phyloP scores from a whole-genome alignment of 345 rosid species.

The Passiflora organensis region DNA sequence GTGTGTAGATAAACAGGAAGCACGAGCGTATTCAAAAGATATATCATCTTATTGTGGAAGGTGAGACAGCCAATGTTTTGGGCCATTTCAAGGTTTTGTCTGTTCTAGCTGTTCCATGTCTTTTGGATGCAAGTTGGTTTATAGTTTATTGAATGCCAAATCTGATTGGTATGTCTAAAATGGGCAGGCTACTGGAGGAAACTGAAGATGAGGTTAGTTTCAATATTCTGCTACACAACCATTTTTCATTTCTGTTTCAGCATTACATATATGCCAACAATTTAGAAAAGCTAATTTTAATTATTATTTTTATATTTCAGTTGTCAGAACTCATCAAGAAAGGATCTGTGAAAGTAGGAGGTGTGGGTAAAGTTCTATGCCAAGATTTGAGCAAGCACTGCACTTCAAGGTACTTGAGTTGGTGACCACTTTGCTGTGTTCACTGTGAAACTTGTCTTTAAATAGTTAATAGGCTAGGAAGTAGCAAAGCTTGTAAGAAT shows the following conservation, averaged over 20 bases:
- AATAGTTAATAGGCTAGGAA: not conserved
- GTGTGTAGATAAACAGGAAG: conserved; percentile 77
- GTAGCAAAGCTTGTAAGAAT: conserved; percentile 5
- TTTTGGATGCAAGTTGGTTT: not conserved
- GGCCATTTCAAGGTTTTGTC: not conserved
- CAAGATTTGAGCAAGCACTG: conserved; percentile 78
- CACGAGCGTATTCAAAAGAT: conserved; percentile 75
- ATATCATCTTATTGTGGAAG: conserved; percentile 91
- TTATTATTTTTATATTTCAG: conserved; percentile 44
- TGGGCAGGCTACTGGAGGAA: conserved; percentile 74
- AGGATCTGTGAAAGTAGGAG: conserved; percentile 66
- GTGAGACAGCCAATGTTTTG: conserved; percentile 35
- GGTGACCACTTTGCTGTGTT: no score
- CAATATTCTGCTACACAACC: conserved; percentile 6
- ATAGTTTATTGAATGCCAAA: conserved; percentile 3
- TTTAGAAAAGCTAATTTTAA: conserved; percentile 2
- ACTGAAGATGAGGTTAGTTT: conserved; percentile 82
- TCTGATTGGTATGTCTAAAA: conserved; percentile 3
- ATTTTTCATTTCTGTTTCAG: conserved; percentile 1
- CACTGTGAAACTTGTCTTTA: not conserved
- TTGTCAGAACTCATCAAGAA: conserved; percentile 64
- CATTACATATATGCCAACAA: not conserved
- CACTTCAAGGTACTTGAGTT: conserved; percentile 46
- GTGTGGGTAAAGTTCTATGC: conserved; percentile 68
- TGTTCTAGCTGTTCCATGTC: not conserved